Evolutionary conservation across 2,329 filamentous ascomycete species (phyloP).

Genomic region (Nemania abortiva): DNA sequence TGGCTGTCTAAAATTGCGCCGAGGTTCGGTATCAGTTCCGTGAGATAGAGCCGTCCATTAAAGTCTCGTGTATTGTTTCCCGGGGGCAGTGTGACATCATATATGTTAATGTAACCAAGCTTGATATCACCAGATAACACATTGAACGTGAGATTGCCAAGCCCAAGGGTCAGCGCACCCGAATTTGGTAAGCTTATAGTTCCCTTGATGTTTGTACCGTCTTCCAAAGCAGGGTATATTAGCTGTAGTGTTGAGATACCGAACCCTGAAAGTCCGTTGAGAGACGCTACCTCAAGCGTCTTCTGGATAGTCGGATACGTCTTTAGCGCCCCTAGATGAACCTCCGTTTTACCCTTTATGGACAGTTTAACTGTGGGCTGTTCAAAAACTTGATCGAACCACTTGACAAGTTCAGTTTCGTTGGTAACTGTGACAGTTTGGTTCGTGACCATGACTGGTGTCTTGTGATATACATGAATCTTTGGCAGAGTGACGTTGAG

Average conservation of each 20-base stretch:
- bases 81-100: conserved; percentile 56
- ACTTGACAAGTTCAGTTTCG: conserved; percentile 55
- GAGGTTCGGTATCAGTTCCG: conserved; percentile 57
- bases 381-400: conserved; percentile 58
- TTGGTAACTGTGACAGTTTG: conserved; percentile 55
- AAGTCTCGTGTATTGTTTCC: conserved; percentile 59
- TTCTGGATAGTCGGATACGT: conserved; percentile 56
- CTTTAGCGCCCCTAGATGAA: conserved; percentile 57
- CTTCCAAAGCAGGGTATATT: conserved; percentile 52
- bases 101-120: conserved; percentile 56
- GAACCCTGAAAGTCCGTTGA: conserved; percentile 57
- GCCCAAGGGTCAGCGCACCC: conserved; percentile 57
- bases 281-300: conserved; percentile 54
- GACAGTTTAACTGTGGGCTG: conserved; percentile 54
- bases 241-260: conserved; percentile 54
- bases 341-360: conserved; percentile 52
- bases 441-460: conserved; percentile 52
- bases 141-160: conserved; percentile 62
- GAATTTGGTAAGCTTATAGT: conserved; percentile 60
- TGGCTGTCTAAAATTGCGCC: conserved; percentile 56
- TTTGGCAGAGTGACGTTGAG: conserved; percentile 51
- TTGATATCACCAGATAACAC: conserved; percentile 56
- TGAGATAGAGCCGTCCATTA: conserved; percentile 57
- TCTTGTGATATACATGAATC: conserved; percentile 54
- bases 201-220: conserved; percentile 59